Base-by-base conservation (phyloP, 768 basidiomycete species). In the Trametes cubensis region DNA sequence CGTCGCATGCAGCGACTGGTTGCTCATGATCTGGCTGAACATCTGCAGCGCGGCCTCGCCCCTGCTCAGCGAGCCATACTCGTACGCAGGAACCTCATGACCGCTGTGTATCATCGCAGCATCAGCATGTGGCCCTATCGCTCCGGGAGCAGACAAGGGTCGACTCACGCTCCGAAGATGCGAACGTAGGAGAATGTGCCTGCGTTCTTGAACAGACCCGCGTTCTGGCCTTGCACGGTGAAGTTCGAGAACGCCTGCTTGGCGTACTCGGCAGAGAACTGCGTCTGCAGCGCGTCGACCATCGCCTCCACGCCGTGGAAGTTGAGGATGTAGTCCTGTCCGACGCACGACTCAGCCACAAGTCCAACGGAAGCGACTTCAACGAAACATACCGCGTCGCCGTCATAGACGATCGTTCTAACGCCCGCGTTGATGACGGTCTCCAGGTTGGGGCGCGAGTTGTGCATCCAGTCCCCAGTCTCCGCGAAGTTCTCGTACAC, bases 391-490 rank as follows among this genome's bases (percentile, higher is more conserved):
- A 82, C 82, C 38, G 83, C 85, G 67, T 85, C 84, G 25, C 85
- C 85, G 58, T 81, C 82, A 63, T 78, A 86, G n/a, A 85, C 68
- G 45, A 83, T 68, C 18, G 81, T 83, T 55, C 81, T 67, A 44
- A 83, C 83, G 14, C 85, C 85, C 53, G 84, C 77, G 61, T 85
- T 78, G 66, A 88, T 84, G 15, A 87, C 83, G 5, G 71, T 78
- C 71, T 86, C 84, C 23, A 88, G 72, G 60, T 80, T 62, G 0
- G 81, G 82, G 18, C 78, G 66, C 39, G 74, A 74, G 67, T 75
- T 78, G 58, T 72, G 71, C 83, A 86, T 86, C 84, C 84, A 86
- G 66, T 88, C 86, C 20, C 82, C 83, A 6, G 79, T 82, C 10
- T 51, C 45, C 0, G 79, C 77, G 59, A 85, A 85, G 59, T 82